phyloP scores from a whole-genome alignment of 176 grass and related monocot genomes.

The Ampelocalamus luodianensis region DNA sequence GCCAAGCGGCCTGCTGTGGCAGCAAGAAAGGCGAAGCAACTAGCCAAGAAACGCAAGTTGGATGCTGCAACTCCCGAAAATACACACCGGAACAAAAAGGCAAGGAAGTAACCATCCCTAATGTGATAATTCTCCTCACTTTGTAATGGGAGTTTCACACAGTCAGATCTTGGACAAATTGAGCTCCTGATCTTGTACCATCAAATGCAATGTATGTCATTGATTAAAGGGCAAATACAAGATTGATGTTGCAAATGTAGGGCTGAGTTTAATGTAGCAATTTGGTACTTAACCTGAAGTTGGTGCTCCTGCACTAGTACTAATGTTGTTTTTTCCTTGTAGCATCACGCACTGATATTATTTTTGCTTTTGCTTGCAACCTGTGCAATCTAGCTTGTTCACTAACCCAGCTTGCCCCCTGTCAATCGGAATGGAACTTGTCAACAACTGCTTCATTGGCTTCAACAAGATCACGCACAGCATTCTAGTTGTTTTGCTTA shows the following conservation, averaged over 20 bases:
- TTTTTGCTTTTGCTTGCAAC: background rate
- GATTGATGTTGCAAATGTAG: conserved; percentile 30
- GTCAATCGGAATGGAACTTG: background rate
- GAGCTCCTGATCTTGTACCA: background rate
- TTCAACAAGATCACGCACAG: background rate
- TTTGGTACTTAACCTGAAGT: background rate
- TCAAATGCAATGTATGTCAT: background rate
- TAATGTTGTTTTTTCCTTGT: conserved; percentile 10
- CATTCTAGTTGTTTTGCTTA: background rate
- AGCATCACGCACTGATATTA: background rate
- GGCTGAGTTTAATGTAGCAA: background rate
- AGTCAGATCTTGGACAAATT: conserved; percentile 18
- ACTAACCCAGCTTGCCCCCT: background rate
- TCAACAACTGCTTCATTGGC: background rate
- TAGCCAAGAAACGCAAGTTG: conserved; percentile 76
- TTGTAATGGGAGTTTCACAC: background rate
- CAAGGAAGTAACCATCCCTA: conserved; percentile 53
- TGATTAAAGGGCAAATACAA: background rate
- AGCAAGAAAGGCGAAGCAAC: conserved; percentile 75
- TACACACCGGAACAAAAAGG: conserved; percentile 65
- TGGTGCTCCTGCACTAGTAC: background rate
- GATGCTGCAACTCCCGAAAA: conserved; percentile 59
- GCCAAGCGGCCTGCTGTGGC: conserved; percentile 79
- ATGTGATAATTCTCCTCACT: background rate
- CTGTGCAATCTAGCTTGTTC: background rate